These are phyloP conservation scores for Vigna angularis DNA, from an alignment of 306 rosid genomes.

Conservation along the genomic window DNA sequence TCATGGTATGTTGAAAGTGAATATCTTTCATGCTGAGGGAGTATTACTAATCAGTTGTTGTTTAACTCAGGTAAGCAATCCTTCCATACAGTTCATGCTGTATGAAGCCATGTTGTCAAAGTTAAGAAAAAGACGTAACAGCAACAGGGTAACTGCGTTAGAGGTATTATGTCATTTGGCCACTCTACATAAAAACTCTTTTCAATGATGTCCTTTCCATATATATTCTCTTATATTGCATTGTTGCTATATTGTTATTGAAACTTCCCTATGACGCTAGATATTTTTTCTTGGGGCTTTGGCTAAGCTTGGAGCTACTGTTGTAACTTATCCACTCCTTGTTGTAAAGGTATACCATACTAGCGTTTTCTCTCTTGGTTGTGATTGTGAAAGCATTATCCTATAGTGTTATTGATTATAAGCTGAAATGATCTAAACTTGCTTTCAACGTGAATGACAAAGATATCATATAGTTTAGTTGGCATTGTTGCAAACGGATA, in stretches of 20 bases:
- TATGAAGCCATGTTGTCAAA: conserved; percentile 83
- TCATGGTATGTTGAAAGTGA: conserved; percentile 79
- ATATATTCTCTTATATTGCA: conserved; percentile 27
- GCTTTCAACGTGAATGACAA: neutral
- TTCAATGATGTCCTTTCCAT: conserved; percentile 13
- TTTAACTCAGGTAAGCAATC: conserved; percentile 90
- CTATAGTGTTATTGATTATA: neutral
- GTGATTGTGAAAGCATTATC: neutral
- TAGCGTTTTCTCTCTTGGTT: neutral
- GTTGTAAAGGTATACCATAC: conserved; percentile 82
- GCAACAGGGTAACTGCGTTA: conserved; percentile 67
- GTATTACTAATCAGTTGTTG: conserved; percentile 52
- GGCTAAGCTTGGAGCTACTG: conserved; percentile 97
- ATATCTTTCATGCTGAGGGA: conserved; percentile 40
- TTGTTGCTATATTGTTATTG: conserved; percentile 25
- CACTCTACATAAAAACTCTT: conserved; percentile 5
- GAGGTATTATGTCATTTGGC: conserved; percentile 65
- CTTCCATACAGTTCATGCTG: conserved; percentile 97
- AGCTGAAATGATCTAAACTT: neutral
- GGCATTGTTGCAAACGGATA: too few relatives aligned
- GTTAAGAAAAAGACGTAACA: conserved; percentile 69
- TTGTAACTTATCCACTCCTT: conserved; percentile 88
- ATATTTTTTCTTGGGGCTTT: conserved; percentile 91
- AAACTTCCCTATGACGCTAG: conserved; percentile 55
- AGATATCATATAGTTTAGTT: too few relatives aligned